Percentiles rank a stretch among this genome's conserved stretches.
These are phyloP conservation scores for Cnidoscolus chayamansa DNA, from an alignment of 441 rosid genomes.

Conservation along the genomic window DNA sequence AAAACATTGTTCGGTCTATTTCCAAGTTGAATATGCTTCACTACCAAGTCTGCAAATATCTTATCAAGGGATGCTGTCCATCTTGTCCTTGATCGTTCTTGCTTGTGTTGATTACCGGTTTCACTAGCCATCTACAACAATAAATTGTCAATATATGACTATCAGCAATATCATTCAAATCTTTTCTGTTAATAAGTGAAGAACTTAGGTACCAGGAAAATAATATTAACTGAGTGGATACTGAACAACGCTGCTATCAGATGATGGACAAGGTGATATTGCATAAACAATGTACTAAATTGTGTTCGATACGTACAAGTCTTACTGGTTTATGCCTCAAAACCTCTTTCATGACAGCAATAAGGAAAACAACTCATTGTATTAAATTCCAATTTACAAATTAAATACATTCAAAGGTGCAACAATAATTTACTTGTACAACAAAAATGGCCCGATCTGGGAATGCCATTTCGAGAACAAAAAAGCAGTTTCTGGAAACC, in stretches of 20 bases:
- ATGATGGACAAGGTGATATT: background rate
- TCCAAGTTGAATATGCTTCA: slow-evolving; percentile 66
- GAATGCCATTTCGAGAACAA: no score
- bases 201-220: background rate
- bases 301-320: background rate
- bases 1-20: slow-evolving; percentile 65
- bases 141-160: background rate
- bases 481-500: no score
- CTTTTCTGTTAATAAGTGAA: background rate
- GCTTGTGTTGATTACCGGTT: slow-evolving; percentile 47
- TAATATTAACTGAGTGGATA: background rate
- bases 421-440: no score
- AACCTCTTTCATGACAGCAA: background rate
- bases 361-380: no score
- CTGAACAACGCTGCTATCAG: background rate
- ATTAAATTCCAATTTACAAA: no score
- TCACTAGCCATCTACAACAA: slow-evolving; percentile 53
- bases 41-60: slow-evolving; percentile 72
- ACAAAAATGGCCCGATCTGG: no score
- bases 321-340: background rate
- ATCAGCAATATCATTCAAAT: slow-evolving; percentile 1
- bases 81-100: slow-evolving; percentile 61
- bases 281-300: background rate
- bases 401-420: no score
- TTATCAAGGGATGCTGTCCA: slow-evolving; percentile 69